Base-by-base conservation (phyloP, 2,329 filamentous ascomycete species). In the Lachnellula hyalina region DNA sequence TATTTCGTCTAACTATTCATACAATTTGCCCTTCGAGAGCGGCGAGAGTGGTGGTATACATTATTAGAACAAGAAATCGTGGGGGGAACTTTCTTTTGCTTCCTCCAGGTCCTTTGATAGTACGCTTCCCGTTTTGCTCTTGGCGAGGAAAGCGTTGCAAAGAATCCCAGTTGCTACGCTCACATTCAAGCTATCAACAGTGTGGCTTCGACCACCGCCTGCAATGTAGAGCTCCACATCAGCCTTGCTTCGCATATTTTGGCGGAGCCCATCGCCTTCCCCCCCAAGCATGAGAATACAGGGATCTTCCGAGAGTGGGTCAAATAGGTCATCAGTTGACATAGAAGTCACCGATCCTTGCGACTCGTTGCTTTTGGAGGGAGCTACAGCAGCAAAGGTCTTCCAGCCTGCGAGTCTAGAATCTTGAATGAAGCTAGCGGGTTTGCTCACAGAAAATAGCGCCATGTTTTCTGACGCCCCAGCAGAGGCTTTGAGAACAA, bases 111-210 rank as follows among this genome's bases (percentile, higher is more conserved):
- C 36, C 23, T n/a, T 17, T 50, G 19, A 25, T 50, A 51, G 25
- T n/a, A 11, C 35, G 28, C 17, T 19, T 49, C 23, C 47, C 14
- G 45, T 32, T 25, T 53, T 36, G 8, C 51, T 46, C 42, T 49
- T 56, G 15, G 55, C 79, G 65, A 89, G 68, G 66, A 94, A 90
- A 0, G 85, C 77, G 60, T 85, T 80, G 58, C 85, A 86, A 49
- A 97, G 73, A 48, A 97, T 74, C 1, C 84, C 90, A 6, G 89
- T 84, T 1, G 94, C 93, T 19, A 96, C 92, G 67, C 89, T 90
- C 40, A 97, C 94, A 68, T 99, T 97, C 69, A 99, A 73, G 70
- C 91, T 96, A 71, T 97, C 93, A 2, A 99, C 84, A 68, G 62
- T 84, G 69, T 66, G 80, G 68, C 65, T 75, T 59, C 67, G 74